These are phyloP conservation scores for Trametes cubensis DNA, from an alignment of 768 basidiomycete genomes.

Conservation along the genomic window DNA sequence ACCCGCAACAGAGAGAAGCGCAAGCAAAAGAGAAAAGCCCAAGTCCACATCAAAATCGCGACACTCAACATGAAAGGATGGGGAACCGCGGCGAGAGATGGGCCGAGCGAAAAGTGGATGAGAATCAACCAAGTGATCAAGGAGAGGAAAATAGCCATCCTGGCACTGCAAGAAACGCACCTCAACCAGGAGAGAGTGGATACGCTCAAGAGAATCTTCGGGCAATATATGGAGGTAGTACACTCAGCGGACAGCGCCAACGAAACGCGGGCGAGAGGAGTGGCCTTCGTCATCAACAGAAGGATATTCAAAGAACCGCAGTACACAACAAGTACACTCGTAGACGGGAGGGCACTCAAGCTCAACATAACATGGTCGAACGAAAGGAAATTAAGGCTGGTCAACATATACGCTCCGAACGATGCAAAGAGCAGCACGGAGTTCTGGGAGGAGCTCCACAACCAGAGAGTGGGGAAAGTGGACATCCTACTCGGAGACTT, in stretches of 20 bases:
- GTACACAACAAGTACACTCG: too few relatives aligned
- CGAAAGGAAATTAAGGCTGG: background rate
- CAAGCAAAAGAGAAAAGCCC: too few relatives aligned
- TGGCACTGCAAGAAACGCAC: background rate
- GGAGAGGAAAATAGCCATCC: background rate
- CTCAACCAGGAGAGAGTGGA: background rate
- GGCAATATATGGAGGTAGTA: background rate
- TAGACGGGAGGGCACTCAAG: background rate
- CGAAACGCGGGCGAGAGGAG: background rate
- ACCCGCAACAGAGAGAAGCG: too few relatives aligned
- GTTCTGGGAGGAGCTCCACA: background rate
- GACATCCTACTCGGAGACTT: constrained; percentile 30
- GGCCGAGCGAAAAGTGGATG: background rate
- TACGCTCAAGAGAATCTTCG: background rate
- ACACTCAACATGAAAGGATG: too few relatives aligned
- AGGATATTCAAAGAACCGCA: background rate
- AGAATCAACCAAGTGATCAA: background rate
- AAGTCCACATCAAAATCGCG: too few relatives aligned
- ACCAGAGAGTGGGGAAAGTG: too few relatives aligned
- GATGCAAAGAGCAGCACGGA: background rate
- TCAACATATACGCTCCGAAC: background rate
- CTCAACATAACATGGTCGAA: background rate
- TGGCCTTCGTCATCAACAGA: background rate
- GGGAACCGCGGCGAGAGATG: too few relatives aligned
- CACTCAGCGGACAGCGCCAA: background rate